phyloP scores from a whole-genome alignment of 2,329 filamentous ascomycete species.

The Zasmidium cellare region DNA sequence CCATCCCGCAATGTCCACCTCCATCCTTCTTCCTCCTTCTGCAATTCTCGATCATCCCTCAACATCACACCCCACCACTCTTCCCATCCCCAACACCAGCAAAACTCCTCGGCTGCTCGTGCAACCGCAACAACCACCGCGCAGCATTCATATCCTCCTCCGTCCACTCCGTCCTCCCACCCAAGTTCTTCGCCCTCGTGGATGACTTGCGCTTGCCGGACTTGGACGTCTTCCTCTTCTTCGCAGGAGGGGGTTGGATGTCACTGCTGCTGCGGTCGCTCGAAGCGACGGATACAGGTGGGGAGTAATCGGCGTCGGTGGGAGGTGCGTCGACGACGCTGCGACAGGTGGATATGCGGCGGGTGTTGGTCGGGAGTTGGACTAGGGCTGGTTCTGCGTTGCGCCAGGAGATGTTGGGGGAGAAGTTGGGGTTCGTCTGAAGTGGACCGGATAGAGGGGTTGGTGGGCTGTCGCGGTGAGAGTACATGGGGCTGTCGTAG shows the following conservation, averaged over 20 bases:
- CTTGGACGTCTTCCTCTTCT: constrained; percentile 6
- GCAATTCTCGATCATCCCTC: background rate
- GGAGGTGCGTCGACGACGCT: constrained; percentile 5
- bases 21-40: background rate
- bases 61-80: constrained; percentile 6
- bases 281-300: background rate
- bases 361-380: background rate
- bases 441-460: constrained; percentile 14
- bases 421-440: constrained; percentile 22
- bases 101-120: constrained; percentile 9
- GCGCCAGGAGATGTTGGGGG: constrained; percentile 23
- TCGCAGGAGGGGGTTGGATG: constrained; percentile 12
- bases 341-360: constrained; percentile 11
- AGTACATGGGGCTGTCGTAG: constrained; percentile 2
- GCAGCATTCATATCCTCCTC: constrained; percentile 25
- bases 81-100: constrained; percentile 1
- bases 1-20: background rate
- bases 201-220: background rate
- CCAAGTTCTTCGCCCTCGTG: background rate
- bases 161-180: constrained; percentile 14
- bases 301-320: constrained; percentile 10
- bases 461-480: constrained; percentile 5
- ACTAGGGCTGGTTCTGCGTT: constrained; percentile 8
- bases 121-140: constrained; percentile 27
- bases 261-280: constrained; percentile 23